phyloP scores from a whole-genome alignment of 768 basidiomycete species.

The Tylopilus plumbeoviolaceoides region DNA sequence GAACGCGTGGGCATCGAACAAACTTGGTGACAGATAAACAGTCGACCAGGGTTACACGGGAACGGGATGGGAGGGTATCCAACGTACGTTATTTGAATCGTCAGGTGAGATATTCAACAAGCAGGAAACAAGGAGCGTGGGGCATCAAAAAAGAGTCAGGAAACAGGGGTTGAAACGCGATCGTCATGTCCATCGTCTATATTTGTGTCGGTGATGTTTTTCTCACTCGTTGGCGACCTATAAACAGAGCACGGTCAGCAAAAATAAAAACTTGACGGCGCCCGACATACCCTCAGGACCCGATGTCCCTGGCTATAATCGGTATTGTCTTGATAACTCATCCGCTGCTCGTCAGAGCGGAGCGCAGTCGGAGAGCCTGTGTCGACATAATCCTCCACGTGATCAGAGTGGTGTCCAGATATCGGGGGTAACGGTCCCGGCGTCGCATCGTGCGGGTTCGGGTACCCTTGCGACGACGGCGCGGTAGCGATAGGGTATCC shows the following conservation, averaged over 20 bases:
- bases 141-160: background rate
- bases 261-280: background rate
- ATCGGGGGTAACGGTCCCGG: conserved; percentile 3
- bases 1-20: too few relatives aligned
- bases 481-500: conserved; percentile 9
- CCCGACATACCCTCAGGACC: conserved; percentile 25
- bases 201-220: background rate
- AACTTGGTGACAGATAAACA: too few relatives aligned
- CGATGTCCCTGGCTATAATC: conserved; percentile 29
- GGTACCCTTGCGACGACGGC: conserved; percentile 1
- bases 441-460: conserved; percentile 18
- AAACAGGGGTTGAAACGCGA: background rate
- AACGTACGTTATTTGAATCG: too few relatives aligned
- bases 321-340: conserved; percentile 29
- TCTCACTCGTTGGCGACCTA: conserved; percentile 21
- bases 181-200: conserved; percentile 4
- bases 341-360: conserved; percentile 19
- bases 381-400: conserved; percentile 9
- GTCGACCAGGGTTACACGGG: too few relatives aligned
- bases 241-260: background rate
- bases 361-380: conserved; percentile 2
- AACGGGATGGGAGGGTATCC: too few relatives aligned
- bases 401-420: conserved; percentile 11
- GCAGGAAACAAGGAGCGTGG: background rate
- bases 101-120: too few relatives aligned